Evolutionary conservation across 2,329 filamentous ascomycete species (phyloP).

Genomic region (Hymenoscyphus occultus): DNA sequence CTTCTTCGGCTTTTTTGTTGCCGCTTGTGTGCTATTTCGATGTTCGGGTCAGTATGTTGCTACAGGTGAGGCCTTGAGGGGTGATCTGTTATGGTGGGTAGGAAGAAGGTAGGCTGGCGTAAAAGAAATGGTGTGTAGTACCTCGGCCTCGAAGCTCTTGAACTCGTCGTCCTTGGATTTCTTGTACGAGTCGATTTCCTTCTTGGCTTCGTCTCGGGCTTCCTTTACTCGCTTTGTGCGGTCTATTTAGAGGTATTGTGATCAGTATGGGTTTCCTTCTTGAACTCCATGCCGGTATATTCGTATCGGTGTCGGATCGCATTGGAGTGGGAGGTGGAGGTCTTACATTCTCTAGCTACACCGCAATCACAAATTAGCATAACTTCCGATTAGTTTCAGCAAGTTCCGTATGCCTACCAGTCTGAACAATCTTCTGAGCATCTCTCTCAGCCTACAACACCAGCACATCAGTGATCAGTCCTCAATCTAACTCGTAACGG

Average conservation of each 20-base stretch:
- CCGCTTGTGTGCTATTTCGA: constrained; percentile 76
- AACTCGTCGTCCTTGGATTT: constrained; percentile 89
- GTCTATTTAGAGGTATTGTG: constrained; percentile 48
- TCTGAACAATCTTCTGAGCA: constrained; percentile 98
- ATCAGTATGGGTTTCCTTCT: not conserved
- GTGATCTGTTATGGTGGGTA: not conserved
- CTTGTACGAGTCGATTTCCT: constrained; percentile 93
- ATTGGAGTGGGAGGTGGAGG: not conserved
- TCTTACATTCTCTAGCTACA: constrained; percentile 82
- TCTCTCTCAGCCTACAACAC: constrained; percentile 81
- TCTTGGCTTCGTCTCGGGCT: constrained; percentile 92
- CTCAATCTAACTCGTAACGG: not conserved
- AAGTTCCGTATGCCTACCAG: constrained; percentile 57
- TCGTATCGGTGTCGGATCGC: not conserved
- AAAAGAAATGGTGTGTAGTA: constrained; percentile 16
- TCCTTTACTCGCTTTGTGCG: constrained; percentile 97
- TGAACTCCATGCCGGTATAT: not conserved
- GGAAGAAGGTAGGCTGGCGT: not conserved
- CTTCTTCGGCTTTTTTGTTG: constrained; percentile 77
- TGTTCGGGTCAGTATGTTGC: no score
- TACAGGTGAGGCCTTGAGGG: no score
- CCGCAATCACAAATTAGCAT: constrained; percentile 33
- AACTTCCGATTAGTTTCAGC: not conserved
- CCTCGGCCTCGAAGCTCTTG: constrained; percentile 85
- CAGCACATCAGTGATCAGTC: constrained; percentile 37